These are phyloP conservation scores for Lunularia cruciata DNA, from an alignment of 225 moss, liverwort and hornwort genomes.

Conservation along the genomic window DNA sequence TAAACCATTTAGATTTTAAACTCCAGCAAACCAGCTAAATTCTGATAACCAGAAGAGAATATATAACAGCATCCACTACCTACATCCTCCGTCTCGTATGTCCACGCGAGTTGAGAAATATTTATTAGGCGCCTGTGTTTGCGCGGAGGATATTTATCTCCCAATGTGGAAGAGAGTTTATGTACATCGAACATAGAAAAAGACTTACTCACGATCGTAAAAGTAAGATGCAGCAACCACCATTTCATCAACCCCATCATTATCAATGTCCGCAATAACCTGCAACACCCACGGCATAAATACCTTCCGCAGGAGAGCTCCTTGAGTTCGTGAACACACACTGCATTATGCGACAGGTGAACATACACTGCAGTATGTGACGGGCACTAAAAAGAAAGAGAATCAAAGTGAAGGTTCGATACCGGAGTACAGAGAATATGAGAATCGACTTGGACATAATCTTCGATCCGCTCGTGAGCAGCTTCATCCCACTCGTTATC, in stretches of 20 bases:
- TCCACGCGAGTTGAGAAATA: too few relatives aligned
- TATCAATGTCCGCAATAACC: conserved; percentile 96
- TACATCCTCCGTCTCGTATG: too few relatives aligned
- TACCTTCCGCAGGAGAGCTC: not conserved
- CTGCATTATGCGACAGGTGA: not conserved
- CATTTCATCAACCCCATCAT: conserved; percentile 90
- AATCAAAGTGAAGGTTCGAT: conserved; percentile 18
- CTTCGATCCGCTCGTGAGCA: conserved; percentile 58
- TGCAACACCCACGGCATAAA: conserved; percentile 23
- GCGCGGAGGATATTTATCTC: too few relatives aligned
- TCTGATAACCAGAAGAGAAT: too few relatives aligned
- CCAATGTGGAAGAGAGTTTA: not conserved
- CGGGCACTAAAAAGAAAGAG: too few relatives aligned
- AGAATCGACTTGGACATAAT: conserved; percentile 75
- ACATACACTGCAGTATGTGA: not conserved
- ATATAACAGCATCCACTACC: too few relatives aligned
- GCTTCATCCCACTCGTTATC: conserved; percentile 80
- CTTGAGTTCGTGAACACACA: too few relatives aligned
- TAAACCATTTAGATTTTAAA: too few relatives aligned
- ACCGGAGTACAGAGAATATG: conserved; percentile 98
- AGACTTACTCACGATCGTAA: conserved; percentile 88
- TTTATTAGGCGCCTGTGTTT: too few relatives aligned
- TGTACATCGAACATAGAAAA: conserved; percentile 4
- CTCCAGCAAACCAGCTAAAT: too few relatives aligned
- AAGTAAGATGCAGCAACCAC: conserved; percentile 90